A percentile compares a stretch with the other conserved stretches of the same genome.
Conservation (phyloP, 1,284 basidiomycete species). For the Puccinia triticina region DNA sequence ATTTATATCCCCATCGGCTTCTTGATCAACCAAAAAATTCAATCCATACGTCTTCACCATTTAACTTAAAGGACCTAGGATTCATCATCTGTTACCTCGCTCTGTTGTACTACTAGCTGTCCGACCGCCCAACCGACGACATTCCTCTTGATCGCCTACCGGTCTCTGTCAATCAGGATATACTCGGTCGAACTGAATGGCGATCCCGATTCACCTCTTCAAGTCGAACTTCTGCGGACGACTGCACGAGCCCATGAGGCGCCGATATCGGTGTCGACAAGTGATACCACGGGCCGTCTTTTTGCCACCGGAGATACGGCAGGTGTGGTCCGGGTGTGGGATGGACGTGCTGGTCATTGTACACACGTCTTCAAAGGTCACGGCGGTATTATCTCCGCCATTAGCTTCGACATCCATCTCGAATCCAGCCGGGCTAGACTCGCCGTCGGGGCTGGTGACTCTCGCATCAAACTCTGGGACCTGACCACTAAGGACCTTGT, state of each 20-base stretch:
- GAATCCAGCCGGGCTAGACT: conserved; percentile 51
- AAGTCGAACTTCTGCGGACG: conserved; percentile 12
- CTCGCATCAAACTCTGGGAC: conserved; percentile 85
- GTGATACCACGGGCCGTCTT: conserved; percentile 84
- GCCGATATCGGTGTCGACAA: conserved; percentile 82
- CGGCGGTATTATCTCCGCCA: conserved; percentile 88
- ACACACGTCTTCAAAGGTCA: conserved; percentile 97
- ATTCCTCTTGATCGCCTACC: conserved; percentile 61
- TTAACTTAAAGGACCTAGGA: conserved; percentile 60
- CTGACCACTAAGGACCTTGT: conserved; percentile 66
- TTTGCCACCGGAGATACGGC: conserved; percentile 94
- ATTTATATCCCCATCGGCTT: conserved; percentile 57
- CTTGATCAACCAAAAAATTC: background rate
- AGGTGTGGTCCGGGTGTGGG: conserved; percentile 96
- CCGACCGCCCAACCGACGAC: conserved; percentile 54
- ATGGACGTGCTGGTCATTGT: conserved; percentile 80
- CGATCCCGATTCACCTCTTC: conserved; percentile 37
- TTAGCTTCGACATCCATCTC: conserved; percentile 69
- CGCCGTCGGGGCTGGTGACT: conserved; percentile 65
- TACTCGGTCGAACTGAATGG: conserved; percentile 61
- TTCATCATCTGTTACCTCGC: conserved; percentile 65
- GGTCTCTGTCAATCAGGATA: conserved; percentile 64
- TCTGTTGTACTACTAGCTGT: conserved; percentile 58
- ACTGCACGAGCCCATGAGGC: conserved; percentile 79
- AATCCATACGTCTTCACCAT: background rate